Evolutionary conservation across 2,329 filamentous ascomycete genomes (phyloP).

Genomic region (Phaeoacremonium minimum): DNA sequence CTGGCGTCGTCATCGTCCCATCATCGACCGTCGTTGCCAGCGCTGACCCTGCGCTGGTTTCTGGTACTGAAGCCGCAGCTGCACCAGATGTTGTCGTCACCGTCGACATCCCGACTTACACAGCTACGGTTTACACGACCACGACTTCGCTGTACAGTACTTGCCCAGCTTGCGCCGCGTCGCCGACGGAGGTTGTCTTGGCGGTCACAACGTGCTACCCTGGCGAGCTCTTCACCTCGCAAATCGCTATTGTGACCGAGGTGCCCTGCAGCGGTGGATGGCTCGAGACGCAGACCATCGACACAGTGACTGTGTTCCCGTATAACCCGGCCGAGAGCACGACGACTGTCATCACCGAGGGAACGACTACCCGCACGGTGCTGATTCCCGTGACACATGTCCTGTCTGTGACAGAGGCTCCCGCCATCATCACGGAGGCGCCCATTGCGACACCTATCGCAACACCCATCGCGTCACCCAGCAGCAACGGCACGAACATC

Average conservation of each 20-base stretch:
- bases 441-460: no score
- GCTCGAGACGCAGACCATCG: not conserved
- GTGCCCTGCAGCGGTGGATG: not conserved
- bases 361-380: not conserved
- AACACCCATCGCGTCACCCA: no score
- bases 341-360: not conserved
- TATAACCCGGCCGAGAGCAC: constrained; percentile 8
- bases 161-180: constrained; percentile 4
- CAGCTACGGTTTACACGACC: constrained; percentile 6
- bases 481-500: no score
- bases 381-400: constrained; percentile 4
- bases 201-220: constrained; percentile 6
- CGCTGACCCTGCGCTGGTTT: not conserved
- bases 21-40: not conserved
- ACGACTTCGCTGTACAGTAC: constrained; percentile 3
- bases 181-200: constrained; percentile 1
- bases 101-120: constrained; percentile 3
- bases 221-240: constrained; percentile 4
- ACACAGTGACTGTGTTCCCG: constrained; percentile 1
- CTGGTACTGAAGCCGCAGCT: not conserved
- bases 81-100: not conserved
- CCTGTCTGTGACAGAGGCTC: no score
- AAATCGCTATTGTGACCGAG: not conserved
- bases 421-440: no score
- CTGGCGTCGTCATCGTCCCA: not conserved